Evolutionary conservation across 176 grass and related monocot genomes (phyloP), one percentile per base, ranked within the genome.

Genomic region (Avena eriantha): DNA sequence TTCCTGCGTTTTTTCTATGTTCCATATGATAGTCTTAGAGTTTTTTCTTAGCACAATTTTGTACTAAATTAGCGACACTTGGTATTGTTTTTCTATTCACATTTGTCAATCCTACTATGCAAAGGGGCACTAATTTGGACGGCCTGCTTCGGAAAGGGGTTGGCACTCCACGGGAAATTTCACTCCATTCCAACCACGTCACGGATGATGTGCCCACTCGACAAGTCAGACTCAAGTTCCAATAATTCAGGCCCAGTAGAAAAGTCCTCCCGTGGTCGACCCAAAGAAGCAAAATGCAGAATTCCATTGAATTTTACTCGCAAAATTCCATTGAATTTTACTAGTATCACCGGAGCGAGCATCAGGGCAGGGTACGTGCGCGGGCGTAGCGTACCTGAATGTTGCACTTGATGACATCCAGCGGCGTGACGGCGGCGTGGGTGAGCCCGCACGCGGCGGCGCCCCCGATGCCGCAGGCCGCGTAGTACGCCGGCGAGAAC

Each of bases 401-500:
- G 87, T 97, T 97, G 81, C 95, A 95, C 83, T 97, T 97, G 89
- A 97, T 92, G 64, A 97, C 90, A 43, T 97, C 95, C 35, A 97
- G 93, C 67, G 93, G 93, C 60, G 95, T 97, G 8, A 97, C 95
- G 56, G 92, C 87, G 87, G 78, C 93, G 87, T 97, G 95, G 15
- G 95, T 97, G 79, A 97, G 34, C 10, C 95, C 95, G 68, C 95
- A 97, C 54, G 92, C 90, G 31, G 89, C 90, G 69, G 92, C 93
- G 15, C 95, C 95, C 13, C 90, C 92, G 31, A 86, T 15, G 64
- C 90, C 92, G 82, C 95, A 83, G 48, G 95, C 90, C 10, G 87
- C 70, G 81, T 97, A 97, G 90, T 90, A 97, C 1, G 91, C 89
- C 5, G 92, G 91, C 26, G 95, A 95, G 89, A 92, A 95, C 93